Evolutionary conservation across 768 basidiomycete genomes (phyloP), one percentile per base, ranked within the genome.

Genomic region (Termitomyces sp.): DNA sequence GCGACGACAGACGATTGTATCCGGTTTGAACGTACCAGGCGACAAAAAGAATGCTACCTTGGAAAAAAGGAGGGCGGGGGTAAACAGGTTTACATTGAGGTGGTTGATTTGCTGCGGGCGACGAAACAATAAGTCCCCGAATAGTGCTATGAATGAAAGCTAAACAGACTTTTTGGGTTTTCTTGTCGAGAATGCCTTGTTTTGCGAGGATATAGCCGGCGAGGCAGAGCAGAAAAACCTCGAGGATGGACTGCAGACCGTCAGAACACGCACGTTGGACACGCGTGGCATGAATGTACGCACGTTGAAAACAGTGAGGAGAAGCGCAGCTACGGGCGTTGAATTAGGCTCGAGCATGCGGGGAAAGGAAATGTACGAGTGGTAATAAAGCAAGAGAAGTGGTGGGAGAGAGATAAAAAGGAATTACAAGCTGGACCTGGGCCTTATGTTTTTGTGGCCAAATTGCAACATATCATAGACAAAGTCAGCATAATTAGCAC

Each of bases 11-110:
- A 27, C 13, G 14, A 14, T 12, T n/a, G 4, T 3, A n/a, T 10
- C 5, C n/a, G 22, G 18, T 8, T 33, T 18, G 0, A 22, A 66
- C 79, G 34, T 62, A 83, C 89, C 83, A 69, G 95, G 94, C 0
- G 89, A 84, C 42, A 95, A 72, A 69, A 89, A 92, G 75, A 95
- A 96, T 0, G 95, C 96, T 22, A 98, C 94, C 74, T 97, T 98
- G 13, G 91, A 94, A 74, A 96, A 95, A 33, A 96, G 77, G 6
- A 95, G 82, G 0, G 89, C 87, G 0, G 91, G 90, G 0, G 91
- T 93, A 74, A 98, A 97, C 33, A 98, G 82, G 0, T 89, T 89
- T 24, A 96, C 85, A 70, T 95, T 96, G 53, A 96, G 74, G 22
- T 82, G 79, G 65, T 93, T 93, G 20, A 93, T 74, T 82, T 85